phyloP scores from a whole-genome alignment of 23 red algal species.

The Gracilaria domingensis region DNA sequence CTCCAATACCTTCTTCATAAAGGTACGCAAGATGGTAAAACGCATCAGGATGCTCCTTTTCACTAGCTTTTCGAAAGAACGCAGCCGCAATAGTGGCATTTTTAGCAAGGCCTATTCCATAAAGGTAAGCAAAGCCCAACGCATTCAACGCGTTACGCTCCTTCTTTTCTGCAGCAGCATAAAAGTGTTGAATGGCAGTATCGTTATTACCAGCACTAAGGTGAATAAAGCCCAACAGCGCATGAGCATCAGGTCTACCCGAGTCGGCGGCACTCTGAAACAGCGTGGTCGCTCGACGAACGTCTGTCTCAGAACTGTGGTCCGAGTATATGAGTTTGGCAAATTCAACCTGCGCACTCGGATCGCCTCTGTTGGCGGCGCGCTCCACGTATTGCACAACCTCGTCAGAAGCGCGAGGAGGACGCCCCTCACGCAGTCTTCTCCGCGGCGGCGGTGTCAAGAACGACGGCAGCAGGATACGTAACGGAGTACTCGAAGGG shows the following conservation, averaged over 20 bases:
- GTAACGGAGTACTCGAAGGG: background rate
- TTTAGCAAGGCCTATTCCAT: slow-evolving; percentile 53
- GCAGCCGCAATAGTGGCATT: slow-evolving; percentile 39
- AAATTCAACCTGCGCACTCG: slow-evolving; percentile 36
- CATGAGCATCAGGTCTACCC: slow-evolving; percentile 67
- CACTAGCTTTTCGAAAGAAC: slow-evolving; percentile 44
- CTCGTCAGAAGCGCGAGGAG: slow-evolving; percentile 44
- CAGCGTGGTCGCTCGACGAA: slow-evolving; percentile 37
- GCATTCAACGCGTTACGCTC: slow-evolving; percentile 54
- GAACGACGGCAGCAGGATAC: background rate
- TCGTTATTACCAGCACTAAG: slow-evolving; percentile 53
- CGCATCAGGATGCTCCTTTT: slow-evolving; percentile 53
- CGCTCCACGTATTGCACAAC: slow-evolving; percentile 77
- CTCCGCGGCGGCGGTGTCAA: background rate
- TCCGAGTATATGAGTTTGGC: slow-evolving; percentile 68
- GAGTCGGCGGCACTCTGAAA: slow-evolving; percentile 58
- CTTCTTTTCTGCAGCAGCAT: slow-evolving; percentile 13
- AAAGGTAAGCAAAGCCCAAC: slow-evolving; percentile 54
- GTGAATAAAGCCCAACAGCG: slow-evolving; percentile 70
- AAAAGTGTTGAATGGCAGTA: slow-evolving; percentile 60
- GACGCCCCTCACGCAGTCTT: background rate
- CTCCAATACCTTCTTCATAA: slow-evolving; percentile 69
- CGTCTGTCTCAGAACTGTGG: slow-evolving; percentile 40
- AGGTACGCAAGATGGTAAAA: slow-evolving; percentile 56
- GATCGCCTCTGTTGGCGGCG: slow-evolving; percentile 71